Conservation (phyloP, 331 rosid genomes). For the Rosa hybrid region DNA sequence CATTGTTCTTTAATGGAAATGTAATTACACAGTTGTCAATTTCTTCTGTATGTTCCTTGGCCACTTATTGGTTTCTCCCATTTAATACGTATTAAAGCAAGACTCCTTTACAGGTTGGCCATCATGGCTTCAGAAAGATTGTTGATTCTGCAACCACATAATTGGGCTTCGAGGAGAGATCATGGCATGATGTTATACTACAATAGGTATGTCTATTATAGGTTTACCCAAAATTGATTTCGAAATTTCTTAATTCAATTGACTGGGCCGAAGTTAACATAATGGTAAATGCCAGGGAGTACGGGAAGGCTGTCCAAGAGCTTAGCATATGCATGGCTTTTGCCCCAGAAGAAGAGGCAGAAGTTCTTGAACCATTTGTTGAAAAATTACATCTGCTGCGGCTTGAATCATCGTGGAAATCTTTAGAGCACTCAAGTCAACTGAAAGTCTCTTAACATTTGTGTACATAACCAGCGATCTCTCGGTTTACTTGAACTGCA, state of each 20-base stretch:
- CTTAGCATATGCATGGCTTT: slow-evolving; percentile 26
- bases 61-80: background rate
- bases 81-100: background rate
- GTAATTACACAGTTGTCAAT: too few relatives aligned
- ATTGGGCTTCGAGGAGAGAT: slow-evolving; percentile 23
- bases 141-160: slow-evolving; percentile 22
- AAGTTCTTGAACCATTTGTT: slow-evolving; percentile 22
- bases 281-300: slow-evolving; percentile 13
- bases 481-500: background rate
- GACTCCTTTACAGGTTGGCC: slow-evolving; percentile 4
- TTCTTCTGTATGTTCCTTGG: background rate
- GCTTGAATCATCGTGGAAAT: slow-evolving; percentile 22
- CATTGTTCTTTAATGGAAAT: background rate
- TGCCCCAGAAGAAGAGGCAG: slow-evolving; percentile 24
- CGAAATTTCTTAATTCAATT: background rate
- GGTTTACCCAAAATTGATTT: background rate
- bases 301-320: slow-evolving; percentile 20
- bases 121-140: slow-evolving; percentile 23
- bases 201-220: background rate
- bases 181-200: slow-evolving; percentile 22
- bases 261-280: background rate
- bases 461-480: background rate
- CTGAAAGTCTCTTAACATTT: background rate
- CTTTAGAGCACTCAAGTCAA: slow-evolving; percentile 18
- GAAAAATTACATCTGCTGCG: slow-evolving; percentile 19